Evolutionary conservation across 1,284 basidiomycete genomes (phyloP).

Genomic region (Psilocybe mexicana): DNA sequence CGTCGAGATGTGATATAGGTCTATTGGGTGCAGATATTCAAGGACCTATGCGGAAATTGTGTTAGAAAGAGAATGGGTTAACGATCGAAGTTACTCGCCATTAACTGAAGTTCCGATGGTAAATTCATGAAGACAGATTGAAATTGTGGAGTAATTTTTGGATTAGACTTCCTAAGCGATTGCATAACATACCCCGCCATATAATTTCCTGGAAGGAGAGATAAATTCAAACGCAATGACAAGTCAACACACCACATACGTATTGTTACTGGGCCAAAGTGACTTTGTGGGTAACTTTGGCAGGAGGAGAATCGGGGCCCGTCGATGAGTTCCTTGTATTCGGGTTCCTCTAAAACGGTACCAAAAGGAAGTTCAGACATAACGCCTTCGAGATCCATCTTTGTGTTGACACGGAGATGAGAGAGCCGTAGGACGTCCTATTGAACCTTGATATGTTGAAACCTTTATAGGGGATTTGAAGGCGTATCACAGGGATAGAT

Average conservation of each 20-base stretch:
- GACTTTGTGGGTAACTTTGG: slow-evolving; percentile 15
- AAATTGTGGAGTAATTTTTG: slow-evolving; percentile 1
- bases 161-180: slow-evolving; percentile 10
- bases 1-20: slow-evolving; percentile 23
- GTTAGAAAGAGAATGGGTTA: not conserved
- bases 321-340: slow-evolving; percentile 2
- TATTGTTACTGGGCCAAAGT: slow-evolving; percentile 23
- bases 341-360: not conserved
- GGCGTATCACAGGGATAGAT: no score
- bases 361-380: slow-evolving; percentile 5
- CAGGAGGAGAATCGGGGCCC: slow-evolving; percentile 11
- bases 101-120: slow-evolving; percentile 20
- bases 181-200: slow-evolving; percentile 19
- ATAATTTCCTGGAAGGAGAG: slow-evolving; percentile 17
- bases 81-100: slow-evolving; percentile 7
- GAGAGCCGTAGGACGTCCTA: not conserved
- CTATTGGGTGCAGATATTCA: slow-evolving; percentile 26
- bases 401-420: not conserved
- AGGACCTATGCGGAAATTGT: slow-evolving; percentile 13
- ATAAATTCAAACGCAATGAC: not conserved
- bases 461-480: no score
- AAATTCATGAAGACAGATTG: slow-evolving; percentile 14
- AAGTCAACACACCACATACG: slow-evolving; percentile 9
- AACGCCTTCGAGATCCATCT: not conserved
- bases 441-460: no score